Base-by-base conservation (phyloP, 1,139 yeast species). In the Pichia sp. region DNA sequence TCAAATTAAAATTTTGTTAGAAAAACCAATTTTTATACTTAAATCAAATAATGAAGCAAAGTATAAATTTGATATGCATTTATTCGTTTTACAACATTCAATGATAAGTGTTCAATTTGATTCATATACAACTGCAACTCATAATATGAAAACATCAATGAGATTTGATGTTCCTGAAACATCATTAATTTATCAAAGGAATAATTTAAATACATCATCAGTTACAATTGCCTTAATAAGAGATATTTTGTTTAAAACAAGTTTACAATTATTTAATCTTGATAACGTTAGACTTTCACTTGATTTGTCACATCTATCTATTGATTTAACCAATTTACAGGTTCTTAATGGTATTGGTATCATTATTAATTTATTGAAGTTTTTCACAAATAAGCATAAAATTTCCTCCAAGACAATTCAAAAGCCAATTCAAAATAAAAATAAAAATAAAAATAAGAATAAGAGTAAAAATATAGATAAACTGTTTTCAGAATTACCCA, bases 401-500 rank as follows among this genome's bases (percentile, higher is more conserved):
- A 16, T 26, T 6, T 10, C 29, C 10, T 6, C 7, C 8, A n/a
- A 41, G 22, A n/a, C 20, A 23, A 6, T 26, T 5, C 20, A n/a
- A 29, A 12, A 28, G 7, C 30, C 40, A n/a, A 24, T 35, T 10
- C 23, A 33, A 12, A 8, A 45, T 6, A 30, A 33, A 25, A 12
- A 45, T n/a, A n/a, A n/a, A n/a, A n/a, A n/a, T n/a, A n/a, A n/a
- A n/a, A n/a, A n/a, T n/a, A n/a, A n/a, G n/a, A n/a, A n/a, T 6
- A 30, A 33, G 27, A 12, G 40, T 9, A 20, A 38, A 22, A 26
- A 22, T 55, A 2, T 27, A 3, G 16, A 34, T 1, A 51, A 55
- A 23, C 22, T 74, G 1, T 76, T 75, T 52, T 54, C 53, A 9
- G 55, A 65, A 26, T 56, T 78, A 24, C 85, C 85, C 0, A 46